Evolutionary conservation across 352 stramenopile genomes (phyloP).

Genomic region (Phytophthora ohioensis): DNA sequence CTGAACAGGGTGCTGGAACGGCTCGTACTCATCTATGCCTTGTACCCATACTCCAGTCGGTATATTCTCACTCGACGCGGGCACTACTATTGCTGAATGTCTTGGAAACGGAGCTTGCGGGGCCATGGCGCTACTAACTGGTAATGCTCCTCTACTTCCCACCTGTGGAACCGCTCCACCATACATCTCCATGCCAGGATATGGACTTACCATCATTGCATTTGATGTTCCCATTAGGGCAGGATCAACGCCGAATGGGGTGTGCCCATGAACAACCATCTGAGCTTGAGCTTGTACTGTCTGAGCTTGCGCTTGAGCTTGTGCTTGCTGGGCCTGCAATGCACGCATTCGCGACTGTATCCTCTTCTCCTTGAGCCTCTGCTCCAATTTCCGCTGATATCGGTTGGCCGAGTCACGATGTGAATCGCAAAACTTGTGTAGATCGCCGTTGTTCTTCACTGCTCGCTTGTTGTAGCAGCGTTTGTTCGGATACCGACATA

Average conservation of each 20-base stretch:
- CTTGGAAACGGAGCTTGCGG: slow-evolving; percentile 12
- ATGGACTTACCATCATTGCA: slow-evolving; percentile 21
- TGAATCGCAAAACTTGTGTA: slow-evolving; percentile 75
- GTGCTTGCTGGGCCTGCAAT: slow-evolving; percentile 31
- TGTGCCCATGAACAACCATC: slow-evolving; percentile 10
- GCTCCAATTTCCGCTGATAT: slow-evolving; percentile 68
- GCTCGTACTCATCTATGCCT: slow-evolving; percentile 44
- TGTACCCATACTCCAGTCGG: slow-evolving; percentile 7
- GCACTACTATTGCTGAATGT: not conserved
- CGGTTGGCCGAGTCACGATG: slow-evolving; percentile 69
- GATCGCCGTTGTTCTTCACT: slow-evolving; percentile 73
- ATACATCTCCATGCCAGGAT: slow-evolving; percentile 29
- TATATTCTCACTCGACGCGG: not conserved
- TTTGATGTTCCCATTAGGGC: not conserved
- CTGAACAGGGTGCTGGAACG: slow-evolving; percentile 48
- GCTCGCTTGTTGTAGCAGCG: slow-evolving; percentile 63
- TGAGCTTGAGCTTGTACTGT: slow-evolving; percentile 27
- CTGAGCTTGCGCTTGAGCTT: slow-evolving; percentile 24
- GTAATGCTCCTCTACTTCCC: not conserved
- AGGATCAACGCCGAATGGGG: slow-evolving; percentile 11
- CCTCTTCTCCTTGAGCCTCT: slow-evolving; percentile 46
- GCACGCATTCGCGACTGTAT: slow-evolving; percentile 43
- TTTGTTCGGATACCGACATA: slow-evolving; percentile 75
- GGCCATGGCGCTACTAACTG: slow-evolving; percentile 1
- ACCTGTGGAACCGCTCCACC: not conserved